Percentiles rank a stretch among this genome's conserved stretches.
These are phyloP conservation scores for Leishmania mexicana DNA, from an alignment of 208 protist genomes.

Conservation along the genomic window DNA sequence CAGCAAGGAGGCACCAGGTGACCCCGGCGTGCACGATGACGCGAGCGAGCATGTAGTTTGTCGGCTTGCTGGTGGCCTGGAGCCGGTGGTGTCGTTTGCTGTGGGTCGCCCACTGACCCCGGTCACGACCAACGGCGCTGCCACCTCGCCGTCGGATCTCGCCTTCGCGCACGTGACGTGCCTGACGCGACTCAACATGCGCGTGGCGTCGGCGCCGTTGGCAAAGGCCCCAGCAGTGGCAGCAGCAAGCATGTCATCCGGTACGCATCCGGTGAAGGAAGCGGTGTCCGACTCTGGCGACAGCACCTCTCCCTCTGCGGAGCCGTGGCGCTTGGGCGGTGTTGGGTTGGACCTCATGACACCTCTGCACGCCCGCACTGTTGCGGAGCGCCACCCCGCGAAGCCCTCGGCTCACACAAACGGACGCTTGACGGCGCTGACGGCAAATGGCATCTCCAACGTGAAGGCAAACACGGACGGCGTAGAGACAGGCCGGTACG, in stretches of 20 bases:
- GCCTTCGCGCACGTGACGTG: slow-evolving; percentile 33
- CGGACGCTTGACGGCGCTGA: not conserved
- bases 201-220: slow-evolving; percentile 1
- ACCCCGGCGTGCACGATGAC: not conserved
- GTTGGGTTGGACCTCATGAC: slow-evolving; percentile 53
- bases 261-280: not conserved
- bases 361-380: slow-evolving; percentile 51
- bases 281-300: not conserved
- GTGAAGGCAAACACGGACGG: not conserved
- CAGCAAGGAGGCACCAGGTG: not conserved
- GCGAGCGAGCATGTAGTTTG: slow-evolving; percentile 7
- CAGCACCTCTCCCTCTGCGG: slow-evolving; percentile 9
- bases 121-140: not conserved
- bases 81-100: slow-evolving; percentile 67
- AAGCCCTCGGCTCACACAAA: not conserved
- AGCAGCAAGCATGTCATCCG: not conserved
- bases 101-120: slow-evolving; percentile 46
- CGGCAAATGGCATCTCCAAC: not conserved
- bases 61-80: slow-evolving; percentile 60
- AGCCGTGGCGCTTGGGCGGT: slow-evolving; percentile 72
- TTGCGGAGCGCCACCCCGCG: slow-evolving; percentile 36
- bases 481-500: slow-evolving; percentile 1
- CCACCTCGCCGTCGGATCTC: slow-evolving; percentile 7
- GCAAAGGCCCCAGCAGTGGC: not conserved
- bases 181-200: slow-evolving; percentile 24